A percentile compares a stretch with the other conserved stretches of the same genome.
Evolutionary conservation across 1,139 yeast genomes (phyloP).

Genomic region (Blastobotrys ciferrii): DNA sequence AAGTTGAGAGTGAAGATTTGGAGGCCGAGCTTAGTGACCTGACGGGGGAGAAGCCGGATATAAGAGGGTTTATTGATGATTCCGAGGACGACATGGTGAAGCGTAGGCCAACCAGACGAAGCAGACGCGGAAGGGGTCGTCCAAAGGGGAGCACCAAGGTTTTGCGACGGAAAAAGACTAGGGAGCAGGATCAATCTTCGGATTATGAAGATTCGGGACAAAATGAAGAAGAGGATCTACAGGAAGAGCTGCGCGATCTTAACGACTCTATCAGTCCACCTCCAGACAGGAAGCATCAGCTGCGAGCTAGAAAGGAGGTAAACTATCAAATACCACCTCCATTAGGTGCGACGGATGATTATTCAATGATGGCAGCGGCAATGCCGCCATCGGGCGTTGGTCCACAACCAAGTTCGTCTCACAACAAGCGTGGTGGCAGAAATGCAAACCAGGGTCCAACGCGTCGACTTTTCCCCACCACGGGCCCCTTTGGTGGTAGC

Average conservation of each 20-base stretch:
- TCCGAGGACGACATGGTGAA: slow-evolving; percentile 36
- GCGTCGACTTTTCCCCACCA: slow-evolving; percentile 32
- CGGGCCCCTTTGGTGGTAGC: slow-evolving; percentile 40
- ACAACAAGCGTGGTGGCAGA: slow-evolving; percentile 23
- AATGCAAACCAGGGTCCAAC: slow-evolving; percentile 24
- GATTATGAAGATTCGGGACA: slow-evolving; percentile 38
- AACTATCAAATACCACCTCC: slow-evolving; percentile 81
- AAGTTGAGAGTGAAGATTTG: slow-evolving; percentile 21
- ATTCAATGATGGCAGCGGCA: slow-evolving; percentile 11
- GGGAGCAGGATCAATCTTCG: slow-evolving; percentile 18
- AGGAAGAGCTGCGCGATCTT: slow-evolving; percentile 52
- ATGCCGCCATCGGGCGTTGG: slow-evolving; percentile 13
- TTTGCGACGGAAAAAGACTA: slow-evolving; percentile 30
- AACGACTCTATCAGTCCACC: slow-evolving; percentile 44
- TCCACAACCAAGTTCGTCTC: slow-evolving; percentile 26
- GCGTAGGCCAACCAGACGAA: slow-evolving; percentile 18
- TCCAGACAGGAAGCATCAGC: slow-evolving; percentile 54
- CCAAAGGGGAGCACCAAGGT: slow-evolving; percentile 38
- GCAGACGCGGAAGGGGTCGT: slow-evolving; percentile 21
- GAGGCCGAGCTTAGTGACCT: slow-evolving; percentile 31
- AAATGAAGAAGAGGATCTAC: slow-evolving; percentile 36
- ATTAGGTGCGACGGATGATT: slow-evolving; percentile 1
- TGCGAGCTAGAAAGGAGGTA: slow-evolving; percentile 74
- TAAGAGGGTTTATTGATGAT: slow-evolving; percentile 38
- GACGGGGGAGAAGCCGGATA: slow-evolving; percentile 19